Base-by-base conservation (phyloP, 208 protist genomes). In the Lotmaria passim region DNA sequence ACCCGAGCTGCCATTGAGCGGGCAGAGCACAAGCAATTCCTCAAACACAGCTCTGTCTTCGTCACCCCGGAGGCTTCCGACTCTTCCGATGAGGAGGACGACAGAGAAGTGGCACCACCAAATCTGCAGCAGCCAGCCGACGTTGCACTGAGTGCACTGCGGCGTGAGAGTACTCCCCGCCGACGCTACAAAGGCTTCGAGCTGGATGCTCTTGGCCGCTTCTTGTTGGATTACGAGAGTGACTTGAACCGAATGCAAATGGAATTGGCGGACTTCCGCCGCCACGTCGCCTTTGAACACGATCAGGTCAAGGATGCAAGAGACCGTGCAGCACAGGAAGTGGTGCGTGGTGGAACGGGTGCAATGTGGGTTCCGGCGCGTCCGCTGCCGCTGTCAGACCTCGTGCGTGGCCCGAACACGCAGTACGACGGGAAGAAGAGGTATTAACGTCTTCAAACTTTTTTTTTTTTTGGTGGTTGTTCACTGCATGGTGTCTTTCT, bases 141-240 rank as follows among this genome's bases (percentile, higher is more conserved):
- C 19, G 56, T 43, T 3, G 56, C 36, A 7, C 17, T 47, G 39
- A 17, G 38, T n/a, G 33, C 28, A 10, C 6, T 34, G 1, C 21
- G 43, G 11, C 33, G 62, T 11, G 8, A 3, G 23, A 58, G 39
- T n/a, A 36, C 19, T 3, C 47, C 23, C 23, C 50, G 60, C 10
- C 57, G 23, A 17, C 77, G 44, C 43, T 83, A 83, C 66, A 79
- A 71, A 24, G 78, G 78, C n/a, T 83, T 79, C 55, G 66, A 73
- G 21, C 59, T 83, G 3, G 78, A 83, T n/a, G 19, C 72, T 2
- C 67, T 83, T 1, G 71, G 78, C 11, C 53, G 72, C 24, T 83
- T 83, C 41, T 53, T 83, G 44, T 41, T 83, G 12, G 59, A 79
- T 28, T 83, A 83, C 44, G 78, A 83, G 52, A 69, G 68, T n/a